Evolutionary conservation across 495 filamentous ascomycete genomes (phyloP).

Genomic region (Penicillium bovifimosum): DNA sequence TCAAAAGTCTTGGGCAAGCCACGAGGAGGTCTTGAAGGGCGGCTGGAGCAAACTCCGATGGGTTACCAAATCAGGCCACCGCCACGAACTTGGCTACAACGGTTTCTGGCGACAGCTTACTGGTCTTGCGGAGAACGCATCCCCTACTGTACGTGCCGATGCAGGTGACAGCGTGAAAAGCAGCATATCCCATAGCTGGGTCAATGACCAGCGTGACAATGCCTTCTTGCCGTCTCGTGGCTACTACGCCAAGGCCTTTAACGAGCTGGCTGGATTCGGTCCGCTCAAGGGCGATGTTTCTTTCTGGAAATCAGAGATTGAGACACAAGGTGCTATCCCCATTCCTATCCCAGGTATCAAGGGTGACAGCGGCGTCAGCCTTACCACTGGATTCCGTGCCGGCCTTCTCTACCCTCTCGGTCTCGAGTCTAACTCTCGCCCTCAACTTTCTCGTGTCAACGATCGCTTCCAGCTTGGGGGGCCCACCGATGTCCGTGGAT

Average conservation of each 20-base stretch:
- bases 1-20: slow-evolving; percentile 83
- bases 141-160: slow-evolving; percentile 71
- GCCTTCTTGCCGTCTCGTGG: slow-evolving; percentile 76
- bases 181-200: slow-evolving; percentile 75
- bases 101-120: slow-evolving; percentile 86
- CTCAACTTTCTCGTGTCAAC: slow-evolving; percentile 69
- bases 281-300: slow-evolving; percentile 81
- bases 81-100: slow-evolving; percentile 72
- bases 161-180: slow-evolving; percentile 91
- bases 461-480: slow-evolving; percentile 95
- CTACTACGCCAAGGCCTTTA: slow-evolving; percentile 66
- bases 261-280: slow-evolving; percentile 84
- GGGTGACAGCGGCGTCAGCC: slow-evolving; percentile 67
- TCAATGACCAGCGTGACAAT: slow-evolving; percentile 71
- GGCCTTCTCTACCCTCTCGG: slow-evolving; percentile 60
- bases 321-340: slow-evolving; percentile 67
- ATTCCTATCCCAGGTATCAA: slow-evolving; percentile 61
- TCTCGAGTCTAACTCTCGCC: slow-evolving; percentile 44
- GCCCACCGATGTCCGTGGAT: slow-evolving; percentile 89
- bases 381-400: slow-evolving; percentile 58
- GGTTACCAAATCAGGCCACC: slow-evolving; percentile 54
- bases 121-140: slow-evolving; percentile 63
- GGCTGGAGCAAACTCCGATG: slow-evolving; percentile 71
- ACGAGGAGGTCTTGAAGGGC: slow-evolving; percentile 85
- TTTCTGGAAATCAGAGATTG: slow-evolving; percentile 82